Evolutionary conservation across 2,329 filamentous ascomycete species (phyloP).

Genomic region (Aspergillus neotritici): DNA sequence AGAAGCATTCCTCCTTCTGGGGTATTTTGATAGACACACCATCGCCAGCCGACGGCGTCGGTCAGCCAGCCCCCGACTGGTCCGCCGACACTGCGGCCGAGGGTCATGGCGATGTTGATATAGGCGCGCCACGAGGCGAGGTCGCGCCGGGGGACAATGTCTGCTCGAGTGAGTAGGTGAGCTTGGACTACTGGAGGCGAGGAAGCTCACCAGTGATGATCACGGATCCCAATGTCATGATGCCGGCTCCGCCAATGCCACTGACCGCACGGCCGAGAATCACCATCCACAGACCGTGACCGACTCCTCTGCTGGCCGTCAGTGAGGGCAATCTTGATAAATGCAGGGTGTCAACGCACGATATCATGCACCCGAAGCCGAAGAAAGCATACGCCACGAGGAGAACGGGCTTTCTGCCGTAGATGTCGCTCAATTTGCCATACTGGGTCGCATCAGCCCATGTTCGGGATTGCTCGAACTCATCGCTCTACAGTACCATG

Average conservation of each 20-base stretch:
- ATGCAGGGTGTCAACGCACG: conserved; percentile 15
- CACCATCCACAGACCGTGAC: conserved; percentile 33
- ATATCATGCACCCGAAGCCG: conserved; percentile 40
- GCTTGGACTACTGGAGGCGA: not conserved
- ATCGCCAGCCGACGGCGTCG: conserved; percentile 61
- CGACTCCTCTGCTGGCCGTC: conserved; percentile 31
- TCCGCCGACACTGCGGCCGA: conserved; percentile 48
- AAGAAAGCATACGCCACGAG: conserved; percentile 49
- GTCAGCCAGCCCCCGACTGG: conserved; percentile 57
- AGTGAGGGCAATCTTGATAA: not conserved
- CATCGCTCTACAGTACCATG: conserved; percentile 36
- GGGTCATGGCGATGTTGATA: conserved; percentile 48
- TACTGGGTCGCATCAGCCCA: conserved; percentile 32
- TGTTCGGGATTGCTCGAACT: not conserved
- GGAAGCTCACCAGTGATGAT: conserved; percentile 37
- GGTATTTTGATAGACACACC: conserved; percentile 33
- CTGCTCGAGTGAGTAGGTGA: conserved; percentile 15
- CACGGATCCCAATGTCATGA: conserved; percentile 42
- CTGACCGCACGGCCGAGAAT: conserved; percentile 38
- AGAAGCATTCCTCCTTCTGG: not conserved
- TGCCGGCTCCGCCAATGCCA: conserved; percentile 43
- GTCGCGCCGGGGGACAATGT: conserved; percentile 46
- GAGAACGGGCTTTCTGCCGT: conserved; percentile 50
- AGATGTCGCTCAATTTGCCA: conserved; percentile 55
- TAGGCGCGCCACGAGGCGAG: conserved; percentile 47